phyloP scores from a whole-genome alignment of 2,329 filamentous ascomycete genomes.

The Cucurbitaria berberidis region DNA sequence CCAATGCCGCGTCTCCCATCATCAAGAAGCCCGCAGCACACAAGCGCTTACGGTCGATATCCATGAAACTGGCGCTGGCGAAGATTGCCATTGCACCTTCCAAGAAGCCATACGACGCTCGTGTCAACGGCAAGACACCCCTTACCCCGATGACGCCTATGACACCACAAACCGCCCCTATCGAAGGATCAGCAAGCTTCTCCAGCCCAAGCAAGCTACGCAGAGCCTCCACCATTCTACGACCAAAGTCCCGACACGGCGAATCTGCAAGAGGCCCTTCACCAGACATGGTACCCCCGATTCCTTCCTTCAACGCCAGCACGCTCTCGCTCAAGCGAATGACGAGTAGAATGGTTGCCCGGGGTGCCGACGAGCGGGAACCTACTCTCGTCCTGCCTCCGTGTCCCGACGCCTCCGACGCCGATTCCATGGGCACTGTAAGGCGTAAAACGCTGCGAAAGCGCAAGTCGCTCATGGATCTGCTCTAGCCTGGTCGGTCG shows the following conservation, averaged over 20 bases:
- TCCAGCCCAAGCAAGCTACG: conserved; percentile 33
- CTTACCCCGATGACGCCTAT: conserved; percentile 39
- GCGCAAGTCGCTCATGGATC: conserved; percentile 47
- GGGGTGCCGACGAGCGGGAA: conserved; percentile 46
- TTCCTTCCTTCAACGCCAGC: conserved; percentile 18
- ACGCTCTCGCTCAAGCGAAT: conserved; percentile 24
- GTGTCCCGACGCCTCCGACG: conserved; percentile 31
- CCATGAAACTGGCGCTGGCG: conserved; percentile 46
- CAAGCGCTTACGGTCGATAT: conserved; percentile 46
- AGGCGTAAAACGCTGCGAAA: conserved; percentile 42
- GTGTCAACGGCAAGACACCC: conserved; percentile 30
- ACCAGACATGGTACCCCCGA: conserved; percentile 32
- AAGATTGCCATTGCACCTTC: conserved; percentile 46
- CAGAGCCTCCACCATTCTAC: conserved; percentile 39
- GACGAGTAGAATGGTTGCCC: conserved; percentile 34
- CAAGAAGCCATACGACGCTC: conserved; percentile 40
- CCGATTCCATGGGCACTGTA: conserved; percentile 22
- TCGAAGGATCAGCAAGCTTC: conserved; percentile 27
- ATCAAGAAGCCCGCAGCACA: conserved; percentile 44
- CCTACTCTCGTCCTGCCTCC: conserved; percentile 43
- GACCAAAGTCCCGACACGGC: conserved; percentile 30
- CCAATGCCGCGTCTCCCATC: conserved; percentile 39
- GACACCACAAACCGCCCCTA: conserved; percentile 43
- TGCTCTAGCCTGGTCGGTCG: conserved; percentile 18
- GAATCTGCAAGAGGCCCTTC: conserved; percentile 24